Evolutionary conservation across 2,329 filamentous ascomycete genomes (phyloP).

Genomic region (Talaromyces albobiverticillius): DNA sequence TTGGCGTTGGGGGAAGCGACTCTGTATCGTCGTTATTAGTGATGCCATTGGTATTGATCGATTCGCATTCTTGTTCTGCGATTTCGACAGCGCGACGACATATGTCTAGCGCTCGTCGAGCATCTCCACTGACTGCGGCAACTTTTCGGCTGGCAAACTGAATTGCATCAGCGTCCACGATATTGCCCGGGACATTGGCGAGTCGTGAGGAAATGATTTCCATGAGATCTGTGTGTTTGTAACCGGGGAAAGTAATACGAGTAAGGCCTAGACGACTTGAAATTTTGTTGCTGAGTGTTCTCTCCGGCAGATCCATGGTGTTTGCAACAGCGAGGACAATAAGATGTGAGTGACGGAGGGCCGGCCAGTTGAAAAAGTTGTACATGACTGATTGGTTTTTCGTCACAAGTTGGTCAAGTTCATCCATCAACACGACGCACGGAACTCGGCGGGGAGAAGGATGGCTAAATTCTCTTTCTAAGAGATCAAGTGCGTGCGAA

Average conservation of each 20-base stretch:
- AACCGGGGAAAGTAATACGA: constrained; percentile 93
- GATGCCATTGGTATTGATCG: constrained; percentile 22
- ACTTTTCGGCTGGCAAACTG: constrained; percentile 97
- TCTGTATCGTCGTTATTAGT: constrained; percentile 27
- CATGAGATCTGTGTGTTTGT: constrained; percentile 96
- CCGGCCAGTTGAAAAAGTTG: constrained; percentile 99
- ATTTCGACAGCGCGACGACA: constrained; percentile 93
- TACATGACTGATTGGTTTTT: constrained; percentile 99
- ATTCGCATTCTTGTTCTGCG: constrained; percentile 69
- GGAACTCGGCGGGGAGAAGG: constrained; percentile 88
- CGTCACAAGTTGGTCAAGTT: constrained; percentile 94
- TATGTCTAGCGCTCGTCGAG: constrained; percentile 87
- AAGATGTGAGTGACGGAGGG: constrained; percentile 81
- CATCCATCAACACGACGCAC: constrained; percentile 97
- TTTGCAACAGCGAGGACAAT: constrained; percentile 98
- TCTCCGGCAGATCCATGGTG: constrained; percentile 96
- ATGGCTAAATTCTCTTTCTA: constrained; percentile 89
- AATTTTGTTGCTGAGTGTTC: constrained; percentile 97
- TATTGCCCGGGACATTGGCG: constrained; percentile 78
- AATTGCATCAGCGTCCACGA: constrained; percentile 89
- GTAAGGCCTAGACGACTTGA: constrained; percentile 87
- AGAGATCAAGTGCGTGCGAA: constrained; percentile 81
- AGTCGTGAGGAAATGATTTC: constrained; percentile 94
- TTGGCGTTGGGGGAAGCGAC: constrained; percentile 43
- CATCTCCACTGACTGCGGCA: constrained; percentile 92